Base-by-base conservation (phyloP, 2,329 filamentous ascomycete species). In the Lojkania enalia region DNA sequence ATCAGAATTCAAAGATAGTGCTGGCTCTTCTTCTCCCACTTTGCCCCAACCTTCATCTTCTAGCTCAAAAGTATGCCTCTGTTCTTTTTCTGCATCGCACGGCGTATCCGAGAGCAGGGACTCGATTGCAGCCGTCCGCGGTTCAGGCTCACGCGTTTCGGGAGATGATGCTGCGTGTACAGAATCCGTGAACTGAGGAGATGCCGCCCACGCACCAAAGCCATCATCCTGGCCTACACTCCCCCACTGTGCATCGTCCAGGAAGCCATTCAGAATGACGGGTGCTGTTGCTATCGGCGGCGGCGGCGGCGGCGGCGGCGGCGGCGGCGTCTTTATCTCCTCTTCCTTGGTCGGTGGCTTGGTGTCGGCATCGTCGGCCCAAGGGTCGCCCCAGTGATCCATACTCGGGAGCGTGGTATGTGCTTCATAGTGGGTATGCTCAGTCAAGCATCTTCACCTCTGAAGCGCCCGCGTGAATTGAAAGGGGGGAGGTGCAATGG, bases 331-430 rank as follows among this genome's bases (percentile, higher is more conserved):
- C 16, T 35, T 33, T 51, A 62, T 51, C 51, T 55, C 45, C 43
- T 51, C 42, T 53, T 66, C 62, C 36, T 54, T 48, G 21, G 48
- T 52, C 38, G 55, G 53, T 50, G 46, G 41, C 39, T 55, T 51
- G 30, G 46, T 37, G 20, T 54, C 47, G 46, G 46, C 44, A 60
- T 68, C 60, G 54, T 69, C 66, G 49, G 66, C 23, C 68, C 68
- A 71, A 56, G 68, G 68, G 66, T 71, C 68, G 52, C 66, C 64
- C 68, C 68, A 71, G 54, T 70, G 62, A 62, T 71, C 68, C 68
- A 71, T 71, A 44, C 49, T 69, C 55, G 56, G 42, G 50, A 49
- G 44, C 48, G 40, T 44, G 46, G 58, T 39, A 51, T 48, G 60
- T 52, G 57, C 65, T 57, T 67, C 67, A 69, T 70, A 64, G 51